Evolutionary conservation across 2,329 filamentous ascomycete species (phyloP).

Genomic region (Alternaria metachromatica): DNA sequence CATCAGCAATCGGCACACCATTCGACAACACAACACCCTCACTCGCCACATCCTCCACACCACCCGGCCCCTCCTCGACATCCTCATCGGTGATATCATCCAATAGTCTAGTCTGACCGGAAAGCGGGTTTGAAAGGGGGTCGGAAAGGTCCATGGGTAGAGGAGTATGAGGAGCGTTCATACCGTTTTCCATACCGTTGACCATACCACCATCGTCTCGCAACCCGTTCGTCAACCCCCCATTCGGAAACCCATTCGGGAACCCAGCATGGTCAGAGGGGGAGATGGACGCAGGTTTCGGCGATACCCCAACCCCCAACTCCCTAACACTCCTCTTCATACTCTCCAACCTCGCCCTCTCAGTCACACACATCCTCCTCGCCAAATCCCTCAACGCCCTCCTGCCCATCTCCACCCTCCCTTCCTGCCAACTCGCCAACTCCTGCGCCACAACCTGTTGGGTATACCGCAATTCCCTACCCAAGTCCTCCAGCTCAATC

Average conservation of each 20-base stretch:
- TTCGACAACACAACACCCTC: conserved; percentile 21
- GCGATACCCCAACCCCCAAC: conserved; percentile 18
- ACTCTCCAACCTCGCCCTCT: conserved; percentile 78
- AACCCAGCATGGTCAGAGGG: not conserved
- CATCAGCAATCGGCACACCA: conserved; percentile 7
- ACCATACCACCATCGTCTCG: too few species aligned
- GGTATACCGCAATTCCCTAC: conserved; percentile 84
- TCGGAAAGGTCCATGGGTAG: not conserved
- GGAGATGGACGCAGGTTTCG: not conserved
- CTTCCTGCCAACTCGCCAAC: conserved; percentile 91
- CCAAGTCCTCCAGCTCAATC: conserved; percentile 74
- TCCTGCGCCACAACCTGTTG: conserved; percentile 93
- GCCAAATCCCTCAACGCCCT: conserved; percentile 79
- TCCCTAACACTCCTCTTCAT: conserved; percentile 80
- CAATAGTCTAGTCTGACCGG: not conserved
- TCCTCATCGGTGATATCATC: not conserved
- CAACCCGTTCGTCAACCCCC: not conserved
- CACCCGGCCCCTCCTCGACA: conserved; percentile 21
- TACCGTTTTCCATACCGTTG: not conserved
- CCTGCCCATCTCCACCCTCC: conserved; percentile 78
- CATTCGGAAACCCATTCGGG: not conserved
- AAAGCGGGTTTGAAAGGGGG: not conserved
- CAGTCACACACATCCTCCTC: conserved; percentile 77
- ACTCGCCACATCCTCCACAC: conserved; percentile 11
- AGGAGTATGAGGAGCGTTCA: not conserved